Base-by-base conservation (phyloP, 2,329 filamentous ascomycete species). In the Monosporascus sp. region DNA sequence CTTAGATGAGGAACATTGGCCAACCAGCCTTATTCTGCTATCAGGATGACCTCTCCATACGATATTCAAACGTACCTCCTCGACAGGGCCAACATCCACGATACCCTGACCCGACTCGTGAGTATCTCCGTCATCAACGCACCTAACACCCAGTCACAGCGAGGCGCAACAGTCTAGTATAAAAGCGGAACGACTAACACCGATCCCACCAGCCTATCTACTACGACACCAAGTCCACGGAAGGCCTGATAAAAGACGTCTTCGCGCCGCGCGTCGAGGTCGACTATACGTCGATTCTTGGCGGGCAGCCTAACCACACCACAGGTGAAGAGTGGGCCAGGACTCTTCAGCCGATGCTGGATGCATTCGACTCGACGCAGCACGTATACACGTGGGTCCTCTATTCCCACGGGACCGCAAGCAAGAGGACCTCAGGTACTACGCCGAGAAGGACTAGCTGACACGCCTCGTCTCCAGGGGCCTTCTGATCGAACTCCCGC, bases 1-100 rank as follows among this genome's bases (percentile, higher is more conserved):
- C 31, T 14, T 34, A 34, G 9, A 4, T 34, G 3, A 31, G 27
- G 9, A 9, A 11, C 1, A 34, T 14, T 34, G 3, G 3, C 14
- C 9, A 34, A 34, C 5, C 9, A 34, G 31, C 31, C 11, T 14
- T 34, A 34, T 34, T 34, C 14, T 11, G 14, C 6, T 14, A 11
- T 5, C 43, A 54, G 5, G 36, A 61, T 61, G 71, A 53, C 68
- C 57, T 41, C 66, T 59, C 48, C 52, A 2, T 67, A 67, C 53
- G 61, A 65, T 47, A 54, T 60, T 38, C 46, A 59, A 46, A 57
- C 62, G 2, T 69, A 65, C 54, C 64, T 70, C n/a, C 62, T 70
- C 19, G 66, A 69, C 56, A 59, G 61, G 38, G 62, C 66, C 27
- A 69, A 70, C 52, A 63, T 70, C 46, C 60, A 68, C 7, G 66